Conservation (phyloP, 768 basidiomycete species). For the Scleroderma bovista region DNA sequence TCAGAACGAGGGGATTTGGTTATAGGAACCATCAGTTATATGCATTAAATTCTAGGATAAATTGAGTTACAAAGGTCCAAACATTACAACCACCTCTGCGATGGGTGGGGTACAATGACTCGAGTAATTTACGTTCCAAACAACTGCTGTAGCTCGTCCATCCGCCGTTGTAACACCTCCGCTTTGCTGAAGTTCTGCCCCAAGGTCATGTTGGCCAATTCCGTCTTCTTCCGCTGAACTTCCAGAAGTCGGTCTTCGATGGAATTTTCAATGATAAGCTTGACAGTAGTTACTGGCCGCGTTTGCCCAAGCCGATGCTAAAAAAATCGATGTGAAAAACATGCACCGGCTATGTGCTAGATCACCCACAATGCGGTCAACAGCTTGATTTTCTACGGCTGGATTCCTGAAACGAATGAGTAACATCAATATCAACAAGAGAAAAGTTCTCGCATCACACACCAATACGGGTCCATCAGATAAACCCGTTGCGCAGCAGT, state of each 20-base stretch:
- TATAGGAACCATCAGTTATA: too few relatives aligned
- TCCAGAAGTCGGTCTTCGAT: conserved; percentile 91
- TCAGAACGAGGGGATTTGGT: too few relatives aligned
- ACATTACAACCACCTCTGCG: conserved; percentile 1
- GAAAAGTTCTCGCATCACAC: conserved; percentile 8
- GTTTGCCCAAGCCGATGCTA: conserved; percentile 97
- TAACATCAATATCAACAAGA: background rate
- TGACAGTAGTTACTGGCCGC: conserved; percentile 84
- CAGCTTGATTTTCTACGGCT: conserved; percentile 95
- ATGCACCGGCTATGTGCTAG: background rate
- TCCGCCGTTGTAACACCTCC: conserved; percentile 78
- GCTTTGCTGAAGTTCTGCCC: conserved; percentile 83
- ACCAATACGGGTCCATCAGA: conserved; percentile 97
- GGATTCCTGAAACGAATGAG: conserved; percentile 66
- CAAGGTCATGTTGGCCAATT: conserved; percentile 89
- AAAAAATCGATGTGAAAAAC: conserved; percentile 1
- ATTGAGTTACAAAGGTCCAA: conserved; percentile 9
- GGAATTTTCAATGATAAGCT: conserved; percentile 89
- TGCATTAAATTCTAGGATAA: conserved; percentile 15
- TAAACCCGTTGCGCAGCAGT: conserved; percentile 93
- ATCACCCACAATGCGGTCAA: conserved; percentile 86
- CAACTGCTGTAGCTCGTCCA: conserved; percentile 81
- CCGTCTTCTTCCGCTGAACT: conserved; percentile 93
- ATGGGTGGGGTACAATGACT: conserved; percentile 1
- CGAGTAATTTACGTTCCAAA: conserved; percentile 45